Conservation (phyloP, 2,329 filamentous ascomycete genomes). For the Aspergillus sp. region DNA sequence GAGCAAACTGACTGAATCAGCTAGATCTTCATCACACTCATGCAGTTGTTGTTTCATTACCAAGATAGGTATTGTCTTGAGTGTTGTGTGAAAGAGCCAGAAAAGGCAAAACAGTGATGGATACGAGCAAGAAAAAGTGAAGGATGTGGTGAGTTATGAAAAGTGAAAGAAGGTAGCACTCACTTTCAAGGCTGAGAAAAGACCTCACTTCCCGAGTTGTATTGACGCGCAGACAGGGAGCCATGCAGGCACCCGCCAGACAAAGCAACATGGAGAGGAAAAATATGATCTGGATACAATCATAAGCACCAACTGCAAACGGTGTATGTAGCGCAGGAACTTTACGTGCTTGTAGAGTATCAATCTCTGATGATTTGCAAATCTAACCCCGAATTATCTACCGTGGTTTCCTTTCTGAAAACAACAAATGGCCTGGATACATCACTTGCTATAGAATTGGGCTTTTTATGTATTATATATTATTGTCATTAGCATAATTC, state of each 20-base stretch:
- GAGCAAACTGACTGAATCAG: neutral
- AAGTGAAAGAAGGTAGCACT: neutral
- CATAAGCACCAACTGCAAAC: neutral
- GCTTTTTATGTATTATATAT: neutral
- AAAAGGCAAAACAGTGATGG: neutral
- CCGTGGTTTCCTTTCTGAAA: neutral
- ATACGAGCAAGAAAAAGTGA: neutral
- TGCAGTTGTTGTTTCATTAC: neutral
- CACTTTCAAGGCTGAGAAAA: neutral
- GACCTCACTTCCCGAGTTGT: neutral
- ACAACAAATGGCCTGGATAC: neutral
- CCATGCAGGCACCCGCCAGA: slow-evolving; percentile 5
- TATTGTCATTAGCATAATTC: neutral
- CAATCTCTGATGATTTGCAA: no score
- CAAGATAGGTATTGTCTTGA: neutral
- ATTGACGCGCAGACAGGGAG: neutral
- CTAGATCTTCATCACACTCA: neutral
- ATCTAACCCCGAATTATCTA: no score
- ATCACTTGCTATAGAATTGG: neutral
- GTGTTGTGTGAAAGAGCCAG: neutral
- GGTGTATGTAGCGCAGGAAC: no score
- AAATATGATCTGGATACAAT: neutral
- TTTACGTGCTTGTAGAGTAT: no score
- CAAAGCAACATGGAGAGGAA: slow-evolving; percentile 2
- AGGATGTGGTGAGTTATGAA: neutral